Conservation (phyloP, 345 rosid genomes). For the Gossypium sturtianum region DNA sequence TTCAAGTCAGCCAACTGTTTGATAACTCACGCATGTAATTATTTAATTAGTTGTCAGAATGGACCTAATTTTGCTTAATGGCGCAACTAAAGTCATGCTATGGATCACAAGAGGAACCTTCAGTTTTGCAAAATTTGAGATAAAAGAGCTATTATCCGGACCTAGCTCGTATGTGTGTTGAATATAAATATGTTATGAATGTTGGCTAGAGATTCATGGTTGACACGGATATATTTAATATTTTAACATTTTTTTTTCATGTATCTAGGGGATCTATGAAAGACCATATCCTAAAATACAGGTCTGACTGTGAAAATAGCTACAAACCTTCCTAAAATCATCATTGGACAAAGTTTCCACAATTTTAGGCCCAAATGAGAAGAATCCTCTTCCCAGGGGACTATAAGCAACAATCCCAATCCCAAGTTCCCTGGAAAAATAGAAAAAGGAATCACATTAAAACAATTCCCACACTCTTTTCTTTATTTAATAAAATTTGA, state of each 20-base stretch:
- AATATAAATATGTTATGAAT: no score
- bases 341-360: constrained; percentile 30
- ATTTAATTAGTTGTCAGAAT: no score
- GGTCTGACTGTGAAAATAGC: no score
- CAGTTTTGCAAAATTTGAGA: no score
- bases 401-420: constrained; percentile 71
- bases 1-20: not conserved
- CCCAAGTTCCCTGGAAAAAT: constrained; percentile 55
- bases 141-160: no score
- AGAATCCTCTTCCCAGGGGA: constrained; percentile 65
- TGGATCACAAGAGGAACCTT: not conserved
- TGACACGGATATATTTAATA: no score
- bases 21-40: not conserved
- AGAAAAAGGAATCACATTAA: not conserved
- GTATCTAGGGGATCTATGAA: not conserved
- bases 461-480: not conserved
- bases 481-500: not conserved
- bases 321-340: constrained; percentile 11
- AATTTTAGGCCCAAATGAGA: constrained; percentile 54
- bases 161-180: no score
- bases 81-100: not conserved
- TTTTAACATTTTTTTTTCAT: not conserved
- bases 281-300: not conserved
- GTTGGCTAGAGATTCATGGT: no score
- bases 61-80: not conserved